A percentile compares a stretch with the other conserved stretches of the same genome.
phyloP scores from a whole-genome alignment of 768 basidiomycete species.

The Ramaria sp. region DNA sequence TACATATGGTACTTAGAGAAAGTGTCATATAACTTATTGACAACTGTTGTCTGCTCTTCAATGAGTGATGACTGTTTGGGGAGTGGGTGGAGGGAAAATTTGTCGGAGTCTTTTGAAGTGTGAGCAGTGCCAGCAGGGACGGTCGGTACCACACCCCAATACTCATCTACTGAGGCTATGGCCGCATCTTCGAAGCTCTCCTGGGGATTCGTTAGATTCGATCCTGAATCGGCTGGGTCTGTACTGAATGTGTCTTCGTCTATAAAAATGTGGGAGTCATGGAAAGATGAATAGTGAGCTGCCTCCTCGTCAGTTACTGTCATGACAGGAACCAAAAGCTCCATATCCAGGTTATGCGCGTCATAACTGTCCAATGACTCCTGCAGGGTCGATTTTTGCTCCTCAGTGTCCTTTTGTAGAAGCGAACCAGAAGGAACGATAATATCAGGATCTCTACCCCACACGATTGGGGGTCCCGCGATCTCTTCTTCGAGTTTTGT shows the following conservation, averaged over 20 bases:
- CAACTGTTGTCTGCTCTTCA: neutral
- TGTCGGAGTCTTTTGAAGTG: too few relatives aligned
- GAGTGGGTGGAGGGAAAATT: too few relatives aligned
- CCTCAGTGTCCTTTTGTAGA: too few relatives aligned
- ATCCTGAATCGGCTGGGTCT: neutral
- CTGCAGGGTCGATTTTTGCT: too few relatives aligned
- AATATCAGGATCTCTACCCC: neutral
- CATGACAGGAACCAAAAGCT: neutral
- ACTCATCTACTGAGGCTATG: too few relatives aligned
- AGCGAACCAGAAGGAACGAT: too few relatives aligned
- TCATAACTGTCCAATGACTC: too few relatives aligned
- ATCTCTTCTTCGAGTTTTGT: constrained; percentile 23
- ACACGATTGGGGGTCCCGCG: neutral
- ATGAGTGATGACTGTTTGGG: neutral
- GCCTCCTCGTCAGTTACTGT: neutral
- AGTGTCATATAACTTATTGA: neutral
- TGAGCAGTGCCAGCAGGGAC: too few relatives aligned
- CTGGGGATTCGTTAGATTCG: neutral
- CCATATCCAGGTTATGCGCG: too few relatives aligned
- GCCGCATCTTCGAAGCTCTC: too few relatives aligned
- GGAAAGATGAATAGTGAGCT: neutral
- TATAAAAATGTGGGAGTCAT: neutral
- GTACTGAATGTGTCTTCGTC: neutral
- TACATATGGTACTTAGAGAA: neutral
- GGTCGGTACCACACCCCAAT: too few relatives aligned